These are phyloP conservation scores for Ligustrum vulgare DNA, from an alignment of 257 asterid genomes.

Conservation along the genomic window DNA sequence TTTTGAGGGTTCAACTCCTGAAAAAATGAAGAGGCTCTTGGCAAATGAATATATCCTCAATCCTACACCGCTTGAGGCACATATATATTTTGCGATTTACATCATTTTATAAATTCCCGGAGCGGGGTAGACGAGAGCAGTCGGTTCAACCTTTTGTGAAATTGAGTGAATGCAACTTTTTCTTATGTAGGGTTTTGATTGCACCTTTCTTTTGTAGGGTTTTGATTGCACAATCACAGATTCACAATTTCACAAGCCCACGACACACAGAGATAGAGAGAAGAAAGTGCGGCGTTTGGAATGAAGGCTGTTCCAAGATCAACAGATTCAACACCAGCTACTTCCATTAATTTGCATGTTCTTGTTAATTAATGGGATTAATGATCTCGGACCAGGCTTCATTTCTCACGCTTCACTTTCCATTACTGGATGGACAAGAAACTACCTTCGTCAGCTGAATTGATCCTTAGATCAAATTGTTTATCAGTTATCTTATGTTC, in stretches of 20 bases:
- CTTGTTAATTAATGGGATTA: not conserved
- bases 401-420: conserved; percentile 58
- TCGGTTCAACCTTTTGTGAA: too few relatives aligned
- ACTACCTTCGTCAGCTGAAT: not conserved
- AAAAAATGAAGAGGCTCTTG: too few relatives aligned
- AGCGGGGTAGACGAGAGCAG: too few relatives aligned
- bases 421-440: not conserved
- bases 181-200: conserved; percentile 5
- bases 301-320: conserved; percentile 76
- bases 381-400: conserved; percentile 97
- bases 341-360: not conserved
- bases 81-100: too few relatives aligned
- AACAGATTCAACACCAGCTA: not conserved
- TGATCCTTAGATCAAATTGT: not conserved
- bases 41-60: too few relatives aligned
- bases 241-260: conserved; percentile 1
- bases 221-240: conserved; percentile 51
- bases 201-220: not conserved
- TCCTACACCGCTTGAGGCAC: too few relatives aligned
- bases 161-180: conserved; percentile 40
- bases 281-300: conserved; percentile 60
- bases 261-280: not conserved
- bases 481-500: not conserved
- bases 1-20: too few relatives aligned
- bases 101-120: too few relatives aligned